Base-by-base conservation (phyloP, 2,329 filamentous ascomycete species). In the Talaromyces sp. region DNA sequence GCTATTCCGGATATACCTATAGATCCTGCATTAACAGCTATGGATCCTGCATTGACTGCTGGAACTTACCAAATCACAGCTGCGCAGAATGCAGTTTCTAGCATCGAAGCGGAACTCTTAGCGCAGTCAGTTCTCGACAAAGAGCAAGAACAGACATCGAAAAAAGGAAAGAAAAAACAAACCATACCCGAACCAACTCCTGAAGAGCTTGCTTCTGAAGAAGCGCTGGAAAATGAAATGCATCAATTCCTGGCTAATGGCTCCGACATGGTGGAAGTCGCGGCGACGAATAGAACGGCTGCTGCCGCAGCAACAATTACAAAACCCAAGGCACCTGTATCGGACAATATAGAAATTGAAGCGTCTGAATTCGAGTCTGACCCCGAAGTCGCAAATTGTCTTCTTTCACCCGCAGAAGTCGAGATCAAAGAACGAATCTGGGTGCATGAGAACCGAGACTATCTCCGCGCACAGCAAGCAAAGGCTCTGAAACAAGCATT, bases 401-500 rank as follows among this genome's bases (percentile, higher is more conserved):
- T 93, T 40, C 83, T 98, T 5, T 86, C 85, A 0, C 85, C 89
- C 1, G 86, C 87, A 2, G 93, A 98, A 78, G 86, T 89, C 1
- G 86, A 86, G 38, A 87, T 93, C 73, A 98, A 97, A 76, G 93
- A 97, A 76, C 88, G 88, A 67, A 91, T 98, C 61, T 99, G 95
- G 95, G 88, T 96, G 51, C 93, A 94, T 67, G 89, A 93, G 74
- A 98, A 99, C 77, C 93, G 95, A 75, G 92, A 96, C 70, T 99
- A 93, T 86, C 83, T 99, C 45, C 91, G 94, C 8, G 86, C 88
- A 58, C 90, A 96, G 74, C 93, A 97, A 73, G 88, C 91, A 67
- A 96, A 95, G 77, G 84, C 90, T 6, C 89, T 96, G 65, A 86
- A 90, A 45, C 86, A 88, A 66, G 91, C 93, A 40, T 76, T 88